Conservation (phyloP, 257 asterid species). For the Parsonsia alboflavescens region DNA sequence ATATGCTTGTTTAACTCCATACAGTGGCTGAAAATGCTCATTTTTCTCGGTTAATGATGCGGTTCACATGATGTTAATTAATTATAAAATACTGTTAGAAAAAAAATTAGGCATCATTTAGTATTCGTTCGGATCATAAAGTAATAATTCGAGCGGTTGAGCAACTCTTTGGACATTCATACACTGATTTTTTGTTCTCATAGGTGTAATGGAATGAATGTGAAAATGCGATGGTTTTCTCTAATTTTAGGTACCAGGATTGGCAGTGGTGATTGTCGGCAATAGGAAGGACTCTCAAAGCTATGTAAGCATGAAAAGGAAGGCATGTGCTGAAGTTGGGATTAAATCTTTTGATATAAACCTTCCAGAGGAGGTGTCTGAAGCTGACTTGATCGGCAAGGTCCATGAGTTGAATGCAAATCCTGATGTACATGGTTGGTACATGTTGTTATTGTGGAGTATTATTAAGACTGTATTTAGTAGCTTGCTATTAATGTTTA, state of each 20-base stretch:
- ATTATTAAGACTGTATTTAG: background rate
- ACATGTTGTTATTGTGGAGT: background rate
- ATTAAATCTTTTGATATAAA: slow-evolving; percentile 73
- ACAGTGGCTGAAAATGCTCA: background rate
- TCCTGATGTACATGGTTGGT: slow-evolving; percentile 90
- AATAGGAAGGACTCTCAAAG: slow-evolving; percentile 88
- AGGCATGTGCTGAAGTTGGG: slow-evolving; percentile 90
- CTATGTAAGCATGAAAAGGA: slow-evolving; percentile 91
- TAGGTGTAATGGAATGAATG: background rate
- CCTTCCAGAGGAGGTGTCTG: slow-evolving; percentile 77
- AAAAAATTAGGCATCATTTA: background rate
- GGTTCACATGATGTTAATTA: background rate
- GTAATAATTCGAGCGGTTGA: background rate
- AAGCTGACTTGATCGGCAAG: slow-evolving; percentile 66
- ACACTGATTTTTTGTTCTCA: background rate
- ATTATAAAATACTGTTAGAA: background rate
- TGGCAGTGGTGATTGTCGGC: slow-evolving; percentile 95
- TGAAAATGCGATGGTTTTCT: background rate
- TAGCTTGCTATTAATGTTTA: background rate
- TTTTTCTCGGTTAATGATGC: background rate
- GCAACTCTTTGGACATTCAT: background rate
- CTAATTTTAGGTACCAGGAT: slow-evolving; percentile 78
- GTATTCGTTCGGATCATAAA: background rate
- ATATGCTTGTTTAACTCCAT: background rate
- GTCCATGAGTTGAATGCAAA: slow-evolving; percentile 76